A percentile compares a stretch with the other conserved stretches of the same genome.
Evolutionary conservation across 129 eudicot species (phyloP).

Genomic region (Lonicera japonica): DNA sequence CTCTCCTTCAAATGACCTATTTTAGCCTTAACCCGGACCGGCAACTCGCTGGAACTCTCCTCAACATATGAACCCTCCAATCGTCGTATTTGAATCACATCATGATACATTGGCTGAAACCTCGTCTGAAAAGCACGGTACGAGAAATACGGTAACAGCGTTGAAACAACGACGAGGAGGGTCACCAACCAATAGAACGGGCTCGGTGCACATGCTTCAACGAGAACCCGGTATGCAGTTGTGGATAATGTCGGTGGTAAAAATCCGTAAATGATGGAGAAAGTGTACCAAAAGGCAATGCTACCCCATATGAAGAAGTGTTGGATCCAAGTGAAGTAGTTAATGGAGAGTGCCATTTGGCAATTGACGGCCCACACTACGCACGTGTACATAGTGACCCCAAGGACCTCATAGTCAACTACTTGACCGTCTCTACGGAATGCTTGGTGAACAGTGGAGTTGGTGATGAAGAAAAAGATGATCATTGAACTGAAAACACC

Average conservation of each 20-base stretch:
- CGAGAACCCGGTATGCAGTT: constrained; percentile 66
- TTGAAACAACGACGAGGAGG: constrained; percentile 47
- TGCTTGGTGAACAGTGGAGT: constrained; percentile 47
- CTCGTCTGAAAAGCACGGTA: constrained; percentile 71
- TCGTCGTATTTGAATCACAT: constrained; percentile 47
- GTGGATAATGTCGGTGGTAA: constrained; percentile 51
- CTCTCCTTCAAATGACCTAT: constrained; percentile 39
- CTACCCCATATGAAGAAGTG: constrained; percentile 98
- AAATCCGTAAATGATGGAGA: constrained; percentile 58
- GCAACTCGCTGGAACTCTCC: constrained; percentile 29
- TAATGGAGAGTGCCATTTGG: constrained; percentile 92
- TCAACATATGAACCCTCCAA: constrained; percentile 34
- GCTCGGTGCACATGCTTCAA: constrained; percentile 85
- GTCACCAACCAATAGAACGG: constrained; percentile 79
- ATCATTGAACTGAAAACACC: constrained; percentile 73
- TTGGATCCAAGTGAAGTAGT: constrained; percentile 97
- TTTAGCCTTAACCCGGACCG: constrained; percentile 29
- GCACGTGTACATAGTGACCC: constrained; percentile 76
- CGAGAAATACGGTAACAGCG: constrained; percentile 59
- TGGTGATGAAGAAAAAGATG: constrained; percentile 71
- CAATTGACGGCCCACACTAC: constrained; percentile 91
- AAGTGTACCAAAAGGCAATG: constrained; percentile 67
- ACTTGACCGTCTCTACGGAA: constrained; percentile 75
- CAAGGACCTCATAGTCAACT: constrained; percentile 65
- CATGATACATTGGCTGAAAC: constrained; percentile 87